A percentile compares a stretch with the other conserved stretches of the same genome.
Evolutionary conservation across 1,284 basidiomycete genomes (phyloP).

Genomic region (Leucoagaricus sp.): DNA sequence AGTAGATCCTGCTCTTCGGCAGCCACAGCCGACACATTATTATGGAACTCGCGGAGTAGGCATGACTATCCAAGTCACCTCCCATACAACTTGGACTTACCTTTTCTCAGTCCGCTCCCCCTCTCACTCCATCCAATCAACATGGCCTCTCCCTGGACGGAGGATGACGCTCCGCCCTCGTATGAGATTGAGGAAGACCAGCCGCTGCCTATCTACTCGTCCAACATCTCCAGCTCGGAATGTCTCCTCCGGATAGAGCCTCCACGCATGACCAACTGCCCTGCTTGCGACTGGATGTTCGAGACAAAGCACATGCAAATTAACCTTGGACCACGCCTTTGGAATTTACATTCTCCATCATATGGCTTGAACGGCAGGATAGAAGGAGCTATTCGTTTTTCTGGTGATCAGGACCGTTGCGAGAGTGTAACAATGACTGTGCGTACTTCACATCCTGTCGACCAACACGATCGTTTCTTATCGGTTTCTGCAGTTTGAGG

Average conservation of each 20-base stretch:
- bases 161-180: conserved; percentile 20
- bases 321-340: conserved; percentile 42
- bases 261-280: conserved; percentile 23
- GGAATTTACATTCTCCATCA: conserved; percentile 39
- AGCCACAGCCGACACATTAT: background rate
- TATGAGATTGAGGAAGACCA: conserved; percentile 25
- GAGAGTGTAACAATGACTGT: conserved; percentile 40
- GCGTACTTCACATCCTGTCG: conserved; percentile 14
- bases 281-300: conserved; percentile 37
- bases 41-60: conserved; percentile 4
- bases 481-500: conserved; percentile 36
- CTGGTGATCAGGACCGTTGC: conserved; percentile 35
- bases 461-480: conserved; percentile 4
- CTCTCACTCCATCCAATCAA: background rate
- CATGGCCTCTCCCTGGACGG: background rate
- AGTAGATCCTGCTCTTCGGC: conserved; percentile 6
- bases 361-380: conserved; percentile 44
- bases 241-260: conserved; percentile 26
- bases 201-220: conserved; percentile 27
- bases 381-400: conserved; percentile 40
- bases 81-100: background rate
- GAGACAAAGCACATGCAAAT: conserved; percentile 40
- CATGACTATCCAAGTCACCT: background rate
- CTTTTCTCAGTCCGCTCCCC: background rate
- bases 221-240: conserved; percentile 25